Conservation (phyloP, 164 flowering plant species). For the Dillenia turbinata region DNA sequence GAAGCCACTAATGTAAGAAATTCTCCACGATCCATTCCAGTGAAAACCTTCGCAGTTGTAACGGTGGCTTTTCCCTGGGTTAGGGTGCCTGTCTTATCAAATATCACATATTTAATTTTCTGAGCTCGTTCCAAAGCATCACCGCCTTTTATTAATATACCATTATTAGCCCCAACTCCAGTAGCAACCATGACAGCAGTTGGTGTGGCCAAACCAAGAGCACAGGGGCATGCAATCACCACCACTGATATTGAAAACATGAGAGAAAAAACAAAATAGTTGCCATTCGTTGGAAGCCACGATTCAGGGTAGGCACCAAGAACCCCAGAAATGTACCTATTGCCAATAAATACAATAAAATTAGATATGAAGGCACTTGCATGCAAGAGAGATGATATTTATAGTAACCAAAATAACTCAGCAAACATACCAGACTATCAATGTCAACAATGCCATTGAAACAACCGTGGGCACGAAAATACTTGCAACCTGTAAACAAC, state of each 20-base stretch:
- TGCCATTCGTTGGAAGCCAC: conserved; percentile 91
- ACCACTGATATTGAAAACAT: conserved; percentile 99
- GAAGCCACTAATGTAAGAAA: conserved; percentile 94
- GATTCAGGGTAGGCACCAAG: conserved; percentile 67
- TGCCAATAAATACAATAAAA: conserved; percentile 2
- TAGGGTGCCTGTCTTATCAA: conserved; percentile 97
- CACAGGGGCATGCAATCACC: conserved; percentile 99
- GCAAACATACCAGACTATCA: conserved; percentile 75
- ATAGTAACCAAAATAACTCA: background rate
- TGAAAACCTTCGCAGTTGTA: conserved; percentile 70
- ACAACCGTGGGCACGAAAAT: conserved; percentile 93
- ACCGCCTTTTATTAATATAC: conserved; percentile 97
- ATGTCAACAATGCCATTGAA: conserved; percentile 61
- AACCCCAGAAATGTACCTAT: conserved; percentile 72
- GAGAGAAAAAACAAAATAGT: conserved; percentile 86
- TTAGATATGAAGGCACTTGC: background rate
- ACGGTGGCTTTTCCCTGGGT: conserved; percentile 95
- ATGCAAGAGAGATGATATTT: too few species aligned
- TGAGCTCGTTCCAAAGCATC: conserved; percentile 97
- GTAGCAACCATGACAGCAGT: conserved; percentile 99
- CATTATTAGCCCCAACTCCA: conserved; percentile 93
- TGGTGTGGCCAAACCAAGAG: conserved; percentile 99
- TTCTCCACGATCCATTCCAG: conserved; percentile 80
- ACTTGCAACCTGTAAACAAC: conserved; percentile 74
- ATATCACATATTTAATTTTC: conserved; percentile 71